Base-by-base conservation (phyloP, 2,329 filamentous ascomycete species). In the Colletotrichum sp. region DNA sequence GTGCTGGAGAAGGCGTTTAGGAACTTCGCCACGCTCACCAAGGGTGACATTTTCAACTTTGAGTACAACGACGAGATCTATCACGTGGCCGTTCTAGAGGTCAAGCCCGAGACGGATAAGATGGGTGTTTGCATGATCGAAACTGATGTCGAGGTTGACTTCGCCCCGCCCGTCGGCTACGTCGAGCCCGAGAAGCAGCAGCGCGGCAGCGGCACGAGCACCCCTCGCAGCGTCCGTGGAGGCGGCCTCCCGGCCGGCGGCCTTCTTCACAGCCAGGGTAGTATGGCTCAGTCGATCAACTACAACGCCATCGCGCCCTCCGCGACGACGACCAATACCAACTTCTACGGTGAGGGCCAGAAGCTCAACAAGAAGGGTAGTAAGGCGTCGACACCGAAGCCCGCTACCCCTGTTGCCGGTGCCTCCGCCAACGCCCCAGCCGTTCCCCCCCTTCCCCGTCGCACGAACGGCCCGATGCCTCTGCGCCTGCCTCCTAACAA, bases 211-310 rank as follows among this genome's bases (percentile, higher is more conserved):
- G 96, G 96, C n/a, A 96, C 95, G 21, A 96, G 93, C 85, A 98
- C 96, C 18, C 96, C 96, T 3, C 88, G 93, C 67, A 97, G 94
- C 80, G 88, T 85, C 6, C 87, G 89, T 2, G 90, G 91, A 71
- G 70, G 70, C 24, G 92, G 92, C 15, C 84, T 94, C 75, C 93
- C 94, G 9, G 87, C 91, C 3, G 94, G 95, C 32, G 95, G 96
- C 6, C 86, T 94, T 18, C 85, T 98, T 28, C 96, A 98, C 84
- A 92, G 89, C 77, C 95, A 98, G 80, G 97, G 97, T 13, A 96
- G 93, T 76, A 99, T 99, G 97, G 96, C 97, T 1, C 95, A 98
- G 81, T 92, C 95, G n/a, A 99, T 99, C 88, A 98, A 98, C 88
- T 99, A 99, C 85, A 91, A 92, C 68, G 92, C 96, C 36, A 98